Base-by-base conservation (phyloP, 345 rosid species). In the Streptanthus diversifolius region DNA sequence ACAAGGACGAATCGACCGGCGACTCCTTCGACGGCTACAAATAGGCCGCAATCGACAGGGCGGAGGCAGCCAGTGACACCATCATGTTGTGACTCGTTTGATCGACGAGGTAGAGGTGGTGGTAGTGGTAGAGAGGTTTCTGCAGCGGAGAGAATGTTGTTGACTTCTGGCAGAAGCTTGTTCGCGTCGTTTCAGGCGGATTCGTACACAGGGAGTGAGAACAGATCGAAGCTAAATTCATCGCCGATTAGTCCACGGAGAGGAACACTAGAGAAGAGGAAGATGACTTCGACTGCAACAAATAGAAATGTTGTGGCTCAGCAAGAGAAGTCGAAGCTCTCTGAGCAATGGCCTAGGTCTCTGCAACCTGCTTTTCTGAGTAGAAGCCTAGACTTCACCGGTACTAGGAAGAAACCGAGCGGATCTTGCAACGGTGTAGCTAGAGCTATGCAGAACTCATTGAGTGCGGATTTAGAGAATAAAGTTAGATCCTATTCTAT, bases 161-260 rank as follows among this genome's bases (percentile, higher is more conserved):
- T 82, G 71, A 80, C 88, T 57, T 89, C 96, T 13, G 82, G 90
- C 49, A 87, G 95, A 80, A 84, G 93, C 79, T 72, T 91, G 79
- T 85, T 91, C 7, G 87, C 87, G 33, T 87, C 97, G 61, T 89
- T 89, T 85, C 97, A 88, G 72, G 91, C 88, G 5, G 95, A 83
- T 63, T 88, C 89, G 58, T 83, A 84, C 66, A 68, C 91, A 53
- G 68, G 74, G 65, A 81, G 68, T 33, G 88, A 80, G 36, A 84
- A 85, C 54, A 90, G 85, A 72, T 82, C 89, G 63, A 88, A 85
- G 82, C 82, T 85, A 12, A 69, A 79, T 13, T 80, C 87, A 18
- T 66, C 89, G 24, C 92, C 86, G 40, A 64, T 44, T 70, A 65
- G 44, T 25, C 18, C 51, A 15, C 70, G 83, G 75, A 87, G 79